A percentile compares a stretch with the other conserved stretches of the same genome.
Conservation (phyloP, 2,329 filamentous ascomycete genomes). For the Zasmidium cellare region DNA sequence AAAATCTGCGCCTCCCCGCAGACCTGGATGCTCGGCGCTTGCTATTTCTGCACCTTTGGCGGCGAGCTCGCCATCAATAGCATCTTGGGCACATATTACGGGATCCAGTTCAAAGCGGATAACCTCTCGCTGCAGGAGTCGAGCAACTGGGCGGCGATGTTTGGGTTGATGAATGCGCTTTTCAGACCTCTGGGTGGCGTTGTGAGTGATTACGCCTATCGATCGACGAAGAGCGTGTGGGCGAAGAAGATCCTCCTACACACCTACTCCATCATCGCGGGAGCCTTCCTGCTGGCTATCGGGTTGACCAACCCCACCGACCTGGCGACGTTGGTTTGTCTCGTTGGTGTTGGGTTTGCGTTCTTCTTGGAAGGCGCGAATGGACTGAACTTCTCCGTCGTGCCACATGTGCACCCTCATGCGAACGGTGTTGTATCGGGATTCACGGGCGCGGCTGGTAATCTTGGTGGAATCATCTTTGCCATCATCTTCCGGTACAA, state of each 20-base stretch:
- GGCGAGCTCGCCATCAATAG: slow-evolving; percentile 62
- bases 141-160: slow-evolving; percentile 69
- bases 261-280: slow-evolving; percentile 56
- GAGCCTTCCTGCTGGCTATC: slow-evolving; percentile 62
- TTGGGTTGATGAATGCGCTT: slow-evolving; percentile 71
- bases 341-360: slow-evolving; percentile 73
- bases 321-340: slow-evolving; percentile 68
- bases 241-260: slow-evolving; percentile 65
- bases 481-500: slow-evolving; percentile 77
- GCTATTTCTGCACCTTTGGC: slow-evolving; percentile 63
- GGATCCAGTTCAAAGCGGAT: slow-evolving; percentile 49
- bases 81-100: slow-evolving; percentile 61
- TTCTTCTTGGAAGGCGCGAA: slow-evolving; percentile 85
- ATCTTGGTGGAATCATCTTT: slow-evolving; percentile 82
- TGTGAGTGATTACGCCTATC: slow-evolving; percentile 58
- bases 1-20: slow-evolving; percentile 63
- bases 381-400: slow-evolving; percentile 80
- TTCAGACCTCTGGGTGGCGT: slow-evolving; percentile 68
- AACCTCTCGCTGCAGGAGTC: slow-evolving; percentile 55
- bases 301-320: slow-evolving; percentile 63
- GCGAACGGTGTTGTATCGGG: slow-evolving; percentile 81
- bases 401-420: slow-evolving; percentile 80
- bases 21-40: slow-evolving; percentile 53
- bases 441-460: slow-evolving; percentile 75
- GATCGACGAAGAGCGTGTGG: slow-evolving; percentile 55